These are phyloP conservation scores for Elaeagnus macrophylla DNA, from an alignment of 306 rosid genomes.

Conservation along the genomic window DNA sequence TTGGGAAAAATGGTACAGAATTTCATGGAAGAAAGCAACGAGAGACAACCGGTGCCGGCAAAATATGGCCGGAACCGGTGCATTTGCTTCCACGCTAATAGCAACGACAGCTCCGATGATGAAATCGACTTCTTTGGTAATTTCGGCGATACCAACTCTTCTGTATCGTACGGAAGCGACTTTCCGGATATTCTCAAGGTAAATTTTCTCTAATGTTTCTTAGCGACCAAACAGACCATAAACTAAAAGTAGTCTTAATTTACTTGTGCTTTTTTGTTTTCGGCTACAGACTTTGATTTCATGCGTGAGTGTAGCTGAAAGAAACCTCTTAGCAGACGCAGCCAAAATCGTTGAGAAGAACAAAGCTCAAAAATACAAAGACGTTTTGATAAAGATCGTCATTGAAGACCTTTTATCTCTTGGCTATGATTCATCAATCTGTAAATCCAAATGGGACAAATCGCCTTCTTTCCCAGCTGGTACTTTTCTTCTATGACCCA, in stretches of 20 bases:
- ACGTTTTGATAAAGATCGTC: slow-evolving; percentile 59
- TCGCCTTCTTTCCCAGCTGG: slow-evolving; percentile 70
- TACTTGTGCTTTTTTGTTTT: not conserved
- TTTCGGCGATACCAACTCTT: slow-evolving; percentile 41
- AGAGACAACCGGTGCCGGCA: slow-evolving; percentile 37
- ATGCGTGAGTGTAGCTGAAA: slow-evolving; percentile 69
- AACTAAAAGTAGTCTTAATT: no score
- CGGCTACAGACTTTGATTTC: slow-evolving; percentile 48
- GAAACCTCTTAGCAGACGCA: slow-evolving; percentile 81
- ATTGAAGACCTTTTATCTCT: slow-evolving; percentile 52
- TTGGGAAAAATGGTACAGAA: slow-evolving; percentile 92
- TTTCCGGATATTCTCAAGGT: slow-evolving; percentile 70
- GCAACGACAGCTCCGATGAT: slow-evolving; percentile 87
- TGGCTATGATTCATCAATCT: slow-evolving; percentile 69
- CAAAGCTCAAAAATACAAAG: slow-evolving; percentile 54
- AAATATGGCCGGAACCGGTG: slow-evolving; percentile 77
- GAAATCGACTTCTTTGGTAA: slow-evolving; percentile 62
- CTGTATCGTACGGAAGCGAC: slow-evolving; percentile 59
- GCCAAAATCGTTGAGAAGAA: slow-evolving; percentile 72
- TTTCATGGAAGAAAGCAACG: slow-evolving; percentile 73
- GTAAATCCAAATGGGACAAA: slow-evolving; percentile 92
- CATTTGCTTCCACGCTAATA: slow-evolving; percentile 81
- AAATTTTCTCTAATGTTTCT: slow-evolving; percentile 19
- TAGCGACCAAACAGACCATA: slow-evolving; percentile 6
- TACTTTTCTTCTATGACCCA: slow-evolving; percentile 14